Percentiles rank a stretch among this genome's conserved stretches.
phyloP scores from a whole-genome alignment of 2,329 filamentous ascomycete species.

The Salinomyces thailandicus region DNA sequence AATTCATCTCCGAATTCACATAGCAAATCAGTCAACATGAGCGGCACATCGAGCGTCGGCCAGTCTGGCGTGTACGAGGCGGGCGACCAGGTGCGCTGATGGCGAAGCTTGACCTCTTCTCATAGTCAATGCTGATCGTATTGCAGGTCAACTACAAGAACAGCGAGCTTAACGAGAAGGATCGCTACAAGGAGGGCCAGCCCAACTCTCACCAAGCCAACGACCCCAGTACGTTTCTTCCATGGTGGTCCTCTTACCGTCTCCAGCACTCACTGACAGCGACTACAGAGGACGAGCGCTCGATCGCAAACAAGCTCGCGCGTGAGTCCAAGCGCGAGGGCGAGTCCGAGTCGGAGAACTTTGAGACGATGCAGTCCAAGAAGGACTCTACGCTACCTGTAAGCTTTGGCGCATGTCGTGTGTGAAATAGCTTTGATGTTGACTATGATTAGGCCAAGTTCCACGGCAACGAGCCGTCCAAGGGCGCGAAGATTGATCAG shows the following conservation, averaged over 20 bases:
- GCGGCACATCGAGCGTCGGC: constrained; percentile 56
- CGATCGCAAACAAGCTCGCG: constrained; percentile 61
- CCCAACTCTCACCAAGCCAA: constrained; percentile 55
- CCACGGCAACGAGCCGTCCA: constrained; percentile 64
- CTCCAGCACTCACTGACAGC: neutral
- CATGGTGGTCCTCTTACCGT: neutral
- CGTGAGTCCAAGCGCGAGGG: constrained; percentile 48
- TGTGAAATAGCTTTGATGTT: constrained; percentile 1
- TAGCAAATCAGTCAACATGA: constrained; percentile 32
- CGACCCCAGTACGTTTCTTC: constrained; percentile 55
- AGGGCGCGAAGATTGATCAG: constrained; percentile 62
- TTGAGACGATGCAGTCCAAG: constrained; percentile 35
- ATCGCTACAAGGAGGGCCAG: constrained; percentile 63
- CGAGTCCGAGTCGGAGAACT: constrained; percentile 30
- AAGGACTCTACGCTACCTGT: constrained; percentile 48
- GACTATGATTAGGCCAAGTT: constrained; percentile 41
- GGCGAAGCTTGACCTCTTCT: neutral
- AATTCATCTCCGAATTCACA: too few species aligned
- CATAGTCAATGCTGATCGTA: constrained; percentile 2
- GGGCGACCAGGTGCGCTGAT: constrained; percentile 51
- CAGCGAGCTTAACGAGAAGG: constrained; percentile 30
- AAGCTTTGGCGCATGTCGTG: constrained; percentile 8
- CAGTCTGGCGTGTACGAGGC: constrained; percentile 57
- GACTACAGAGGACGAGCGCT: constrained; percentile 53
- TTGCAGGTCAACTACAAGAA: constrained; percentile 45